Evolutionary conservation across 495 filamentous ascomycete genomes (phyloP).

Genomic region (Staphylotrichum longicolle): DNA sequence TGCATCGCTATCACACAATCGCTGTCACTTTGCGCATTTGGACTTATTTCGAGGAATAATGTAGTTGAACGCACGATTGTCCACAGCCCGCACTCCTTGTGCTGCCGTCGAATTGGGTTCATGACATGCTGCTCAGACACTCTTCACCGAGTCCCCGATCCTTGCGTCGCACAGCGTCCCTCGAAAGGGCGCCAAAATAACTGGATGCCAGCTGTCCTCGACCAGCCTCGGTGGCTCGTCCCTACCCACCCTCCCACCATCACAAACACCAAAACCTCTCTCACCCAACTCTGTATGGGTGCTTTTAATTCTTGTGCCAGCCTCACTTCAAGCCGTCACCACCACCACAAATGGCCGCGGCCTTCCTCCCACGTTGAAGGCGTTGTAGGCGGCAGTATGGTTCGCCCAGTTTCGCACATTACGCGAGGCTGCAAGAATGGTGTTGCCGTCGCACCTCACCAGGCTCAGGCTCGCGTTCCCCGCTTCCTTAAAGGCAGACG

Average conservation of each 20-base stretch:
- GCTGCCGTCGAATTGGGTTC: too few species aligned
- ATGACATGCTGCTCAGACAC: too few species aligned
- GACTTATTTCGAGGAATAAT: too few species aligned
- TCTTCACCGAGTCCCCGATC: too few species aligned
- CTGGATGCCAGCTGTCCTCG: background rate
- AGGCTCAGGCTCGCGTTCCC: background rate
- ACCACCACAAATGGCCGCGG: background rate
- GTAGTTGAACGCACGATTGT: too few species aligned
- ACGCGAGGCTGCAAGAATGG: background rate
- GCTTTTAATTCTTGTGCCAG: background rate
- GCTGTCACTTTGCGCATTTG: too few species aligned
- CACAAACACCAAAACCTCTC: background rate
- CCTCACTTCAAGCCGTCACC: conserved; percentile 3
- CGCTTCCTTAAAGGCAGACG: too few species aligned
- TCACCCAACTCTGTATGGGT: background rate
- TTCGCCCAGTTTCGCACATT: background rate
- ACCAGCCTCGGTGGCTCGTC: background rate
- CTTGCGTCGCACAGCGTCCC: background rate
- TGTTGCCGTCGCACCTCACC: too few species aligned
- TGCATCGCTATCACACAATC: too few species aligned
- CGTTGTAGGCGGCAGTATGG: too few species aligned
- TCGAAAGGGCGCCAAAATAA: conserved; percentile 2
- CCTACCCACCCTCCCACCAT: conserved; percentile 10
- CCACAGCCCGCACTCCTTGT: too few species aligned
- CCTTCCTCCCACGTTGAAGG: background rate